These are phyloP conservation scores for Osmozyma mogii DNA, from an alignment of 805 yeast species.

Conservation along the genomic window DNA sequence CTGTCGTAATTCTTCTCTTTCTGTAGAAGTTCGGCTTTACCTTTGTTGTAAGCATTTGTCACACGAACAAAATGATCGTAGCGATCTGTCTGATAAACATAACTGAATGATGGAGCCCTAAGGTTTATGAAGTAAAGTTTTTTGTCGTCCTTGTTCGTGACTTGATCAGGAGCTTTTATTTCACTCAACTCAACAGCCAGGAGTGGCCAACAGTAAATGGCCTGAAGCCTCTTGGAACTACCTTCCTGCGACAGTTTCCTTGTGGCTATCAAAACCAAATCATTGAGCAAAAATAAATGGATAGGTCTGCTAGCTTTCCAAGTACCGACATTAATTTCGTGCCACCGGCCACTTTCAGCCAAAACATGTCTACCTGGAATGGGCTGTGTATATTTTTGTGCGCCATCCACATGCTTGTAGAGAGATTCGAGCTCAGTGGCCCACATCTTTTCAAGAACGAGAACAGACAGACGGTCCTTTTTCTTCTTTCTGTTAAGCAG, in stretches of 20 bases:
- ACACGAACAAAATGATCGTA: slow-evolving; percentile 49
- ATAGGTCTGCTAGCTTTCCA: slow-evolving; percentile 72
- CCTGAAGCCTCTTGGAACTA: slow-evolving; percentile 38
- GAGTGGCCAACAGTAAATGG: slow-evolving; percentile 75
- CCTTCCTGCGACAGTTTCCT: slow-evolving; percentile 32
- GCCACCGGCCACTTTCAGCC: slow-evolving; percentile 78
- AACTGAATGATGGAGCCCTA: slow-evolving; percentile 40
- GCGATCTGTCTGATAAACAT: slow-evolving; percentile 54
- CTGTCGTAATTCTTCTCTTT: slow-evolving; percentile 21
- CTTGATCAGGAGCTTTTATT: slow-evolving; percentile 12
- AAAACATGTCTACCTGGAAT: slow-evolving; percentile 75
- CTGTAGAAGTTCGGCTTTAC: slow-evolving; percentile 43
- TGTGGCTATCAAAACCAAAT: slow-evolving; percentile 66
- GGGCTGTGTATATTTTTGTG: slow-evolving; percentile 69
- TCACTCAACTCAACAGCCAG: slow-evolving; percentile 47
- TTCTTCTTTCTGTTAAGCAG: slow-evolving; percentile 16
- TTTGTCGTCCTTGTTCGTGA: slow-evolving; percentile 11
- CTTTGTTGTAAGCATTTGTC: slow-evolving; percentile 48
- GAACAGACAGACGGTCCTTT: slow-evolving; percentile 59
- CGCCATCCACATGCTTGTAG: slow-evolving; percentile 85
- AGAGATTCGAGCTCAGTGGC: slow-evolving; percentile 59
- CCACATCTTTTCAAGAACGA: slow-evolving; percentile 77
- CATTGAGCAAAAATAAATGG: slow-evolving; percentile 72
- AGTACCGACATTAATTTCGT: slow-evolving; percentile 76
- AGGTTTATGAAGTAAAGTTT: slow-evolving; percentile 38